Conservation (phyloP, 805 yeast genomes). For the Candida argentea region DNA sequence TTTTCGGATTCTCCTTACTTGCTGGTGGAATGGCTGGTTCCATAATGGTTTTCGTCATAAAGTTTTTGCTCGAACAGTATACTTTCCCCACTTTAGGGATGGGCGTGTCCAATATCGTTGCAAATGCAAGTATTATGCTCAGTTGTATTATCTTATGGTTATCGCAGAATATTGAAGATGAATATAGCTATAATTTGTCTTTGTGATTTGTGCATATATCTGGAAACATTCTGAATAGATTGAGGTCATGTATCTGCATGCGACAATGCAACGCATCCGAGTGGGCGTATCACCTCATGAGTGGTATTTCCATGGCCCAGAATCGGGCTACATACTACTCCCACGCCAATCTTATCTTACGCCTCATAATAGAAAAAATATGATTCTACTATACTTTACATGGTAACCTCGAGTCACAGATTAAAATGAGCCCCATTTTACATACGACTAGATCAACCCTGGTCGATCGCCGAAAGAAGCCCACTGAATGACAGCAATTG, state of each 20-base stretch:
- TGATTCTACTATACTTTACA: no score
- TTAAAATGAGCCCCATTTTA: no score
- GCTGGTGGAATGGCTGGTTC: conserved; percentile 95
- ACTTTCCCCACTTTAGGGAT: conserved; percentile 84
- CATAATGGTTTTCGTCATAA: conserved; percentile 75
- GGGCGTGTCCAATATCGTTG: conserved; percentile 84
- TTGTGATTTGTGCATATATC: conserved; percentile 26
- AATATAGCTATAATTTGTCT: conserved; percentile 85
- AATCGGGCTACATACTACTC: no score
- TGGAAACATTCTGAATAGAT: not conserved
- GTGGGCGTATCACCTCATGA: no score
- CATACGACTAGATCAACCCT: no score
- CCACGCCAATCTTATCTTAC: no score
- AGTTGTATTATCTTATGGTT: conserved; percentile 89
- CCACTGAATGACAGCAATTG: no score
- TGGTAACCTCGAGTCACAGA: no score
- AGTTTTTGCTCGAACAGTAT: conserved; percentile 71
- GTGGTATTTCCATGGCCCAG: no score
- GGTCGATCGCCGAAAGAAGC: no score
- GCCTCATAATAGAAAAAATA: no score
- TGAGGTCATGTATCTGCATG: conserved; percentile 1
- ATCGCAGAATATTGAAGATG: conserved; percentile 93
- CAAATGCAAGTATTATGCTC: conserved; percentile 70
- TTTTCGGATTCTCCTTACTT: conserved; percentile 82
- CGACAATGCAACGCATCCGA: no score